Percentiles rank a stretch among this genome's conserved stretches.
Conservation (phyloP, 768 basidiomycete genomes). For the Tylopilus cervinicoccineus region DNA sequence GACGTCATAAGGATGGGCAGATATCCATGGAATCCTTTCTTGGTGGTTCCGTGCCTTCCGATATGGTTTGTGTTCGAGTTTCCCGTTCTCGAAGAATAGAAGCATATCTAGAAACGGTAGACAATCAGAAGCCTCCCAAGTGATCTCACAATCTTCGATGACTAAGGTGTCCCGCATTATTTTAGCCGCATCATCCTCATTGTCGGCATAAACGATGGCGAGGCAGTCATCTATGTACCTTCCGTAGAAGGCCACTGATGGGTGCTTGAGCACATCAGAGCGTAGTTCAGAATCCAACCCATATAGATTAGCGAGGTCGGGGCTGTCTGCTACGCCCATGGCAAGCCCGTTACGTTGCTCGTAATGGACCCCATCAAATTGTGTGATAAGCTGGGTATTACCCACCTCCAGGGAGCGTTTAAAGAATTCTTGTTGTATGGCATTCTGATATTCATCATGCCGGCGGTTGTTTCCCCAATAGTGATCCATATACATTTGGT, state of each 20-base stretch:
- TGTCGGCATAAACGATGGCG: not conserved
- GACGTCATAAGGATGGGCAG: not conserved
- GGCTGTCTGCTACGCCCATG: slow-evolving; percentile 11
- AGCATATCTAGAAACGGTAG: slow-evolving; percentile 3
- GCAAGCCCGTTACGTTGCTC: not conserved
- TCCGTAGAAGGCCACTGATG: not conserved
- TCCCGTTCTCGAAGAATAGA: not conserved
- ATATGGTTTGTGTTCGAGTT: not conserved
- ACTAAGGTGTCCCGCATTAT: not conserved
- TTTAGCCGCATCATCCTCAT: not conserved
- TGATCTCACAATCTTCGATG: slow-evolving; percentile 3
- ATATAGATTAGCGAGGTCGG: slow-evolving; percentile 13
- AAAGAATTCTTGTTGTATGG: not conserved
- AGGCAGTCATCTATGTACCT: not conserved
- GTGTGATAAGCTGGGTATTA: not conserved
- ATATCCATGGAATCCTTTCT: slow-evolving; percentile 9
- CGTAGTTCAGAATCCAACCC: not conserved
- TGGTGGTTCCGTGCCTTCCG: not conserved
- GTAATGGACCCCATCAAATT: not conserved
- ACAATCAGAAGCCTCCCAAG: not conserved
- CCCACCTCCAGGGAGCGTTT: not conserved
- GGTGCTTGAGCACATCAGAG: not conserved
- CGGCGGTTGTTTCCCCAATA: not conserved
- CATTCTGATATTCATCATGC: not conserved
- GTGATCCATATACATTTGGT: not conserved